These are phyloP conservation scores for Avena insularis DNA, from an alignment of 176 grass and related monocot genomes.

Conservation along the genomic window DNA sequence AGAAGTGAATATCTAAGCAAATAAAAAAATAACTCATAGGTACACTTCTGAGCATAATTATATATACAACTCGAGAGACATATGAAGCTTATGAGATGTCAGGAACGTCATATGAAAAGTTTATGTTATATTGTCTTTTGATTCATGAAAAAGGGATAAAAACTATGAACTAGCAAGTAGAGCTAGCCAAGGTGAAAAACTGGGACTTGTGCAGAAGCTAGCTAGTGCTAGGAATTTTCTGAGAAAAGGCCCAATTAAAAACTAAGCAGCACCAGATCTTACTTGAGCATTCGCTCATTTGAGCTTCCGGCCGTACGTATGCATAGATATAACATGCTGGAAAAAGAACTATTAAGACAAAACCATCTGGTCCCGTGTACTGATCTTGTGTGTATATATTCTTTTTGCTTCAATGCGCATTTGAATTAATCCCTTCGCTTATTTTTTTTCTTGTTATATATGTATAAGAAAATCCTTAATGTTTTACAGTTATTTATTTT, in stretches of 20 bases:
- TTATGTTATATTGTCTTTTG: neutral
- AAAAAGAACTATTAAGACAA: neutral
- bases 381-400: no score
- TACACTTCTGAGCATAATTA: neutral
- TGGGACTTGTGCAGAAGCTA: neutral
- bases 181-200: neutral
- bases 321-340: neutral
- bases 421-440: no score
- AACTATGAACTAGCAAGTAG: neutral
- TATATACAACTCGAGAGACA: neutral
- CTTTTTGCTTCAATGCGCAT: no score
- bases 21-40: neutral
- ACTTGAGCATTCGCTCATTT: neutral
- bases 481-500: no score
- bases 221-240: neutral
- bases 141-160: neutral
- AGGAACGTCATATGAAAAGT: neutral
- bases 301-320: neutral
- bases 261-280: neutral
- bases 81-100: neutral
- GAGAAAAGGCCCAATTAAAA: neutral
- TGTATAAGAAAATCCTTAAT: no score
- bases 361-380: no score
- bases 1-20: neutral
- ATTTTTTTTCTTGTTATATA: no score